Conservation (phyloP, 2,329 filamentous ascomycete genomes). For the Pleurostoma richardsiae region DNA sequence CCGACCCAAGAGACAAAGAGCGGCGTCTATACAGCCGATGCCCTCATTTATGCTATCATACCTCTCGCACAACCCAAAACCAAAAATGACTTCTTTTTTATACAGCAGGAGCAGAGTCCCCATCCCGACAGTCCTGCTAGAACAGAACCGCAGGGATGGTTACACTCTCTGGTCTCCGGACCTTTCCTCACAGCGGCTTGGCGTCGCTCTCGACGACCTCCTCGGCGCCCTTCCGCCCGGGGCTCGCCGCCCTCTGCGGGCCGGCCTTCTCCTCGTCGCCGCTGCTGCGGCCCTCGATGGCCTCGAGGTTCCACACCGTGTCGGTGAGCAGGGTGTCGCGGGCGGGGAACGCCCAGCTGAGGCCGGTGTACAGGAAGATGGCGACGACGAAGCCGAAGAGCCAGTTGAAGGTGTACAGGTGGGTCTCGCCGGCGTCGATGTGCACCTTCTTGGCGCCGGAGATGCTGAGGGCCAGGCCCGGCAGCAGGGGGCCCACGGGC, state of each 20-base stretch:
- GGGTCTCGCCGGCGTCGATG: slow-evolving; percentile 14
- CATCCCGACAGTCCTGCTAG: no score
- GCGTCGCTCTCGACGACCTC: not conserved
- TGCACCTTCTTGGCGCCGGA: slow-evolving; percentile 16
- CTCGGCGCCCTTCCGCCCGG: not conserved
- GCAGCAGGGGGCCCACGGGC: slow-evolving; percentile 21
- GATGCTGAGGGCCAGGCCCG: slow-evolving; percentile 18
- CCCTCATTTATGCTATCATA: no score
- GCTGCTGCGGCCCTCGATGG: slow-evolving; percentile 12
- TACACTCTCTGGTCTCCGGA: no score
- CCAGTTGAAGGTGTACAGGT: slow-evolving; percentile 23
- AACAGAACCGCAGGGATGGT: no score
- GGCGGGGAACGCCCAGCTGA: slow-evolving; percentile 44
- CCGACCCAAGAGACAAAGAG: no score
- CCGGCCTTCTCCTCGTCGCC: slow-evolving; percentile 12
- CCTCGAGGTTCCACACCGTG: slow-evolving; percentile 30
- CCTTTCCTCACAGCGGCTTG: slow-evolving; percentile 1
- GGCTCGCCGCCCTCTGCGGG: not conserved
- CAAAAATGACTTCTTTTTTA: no score
- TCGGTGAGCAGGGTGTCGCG: slow-evolving; percentile 39
- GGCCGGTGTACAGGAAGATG: slow-evolving; percentile 46
- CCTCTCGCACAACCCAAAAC: no score
- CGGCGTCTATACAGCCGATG: no score
- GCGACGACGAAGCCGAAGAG: slow-evolving; percentile 29
- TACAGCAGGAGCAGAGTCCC: no score